Percentiles rank a stretch among this genome's conserved stretches.
Evolutionary conservation across 164 flowering plant genomes (phyloP).

Genomic region (Pachysandra terminalis): DNA sequence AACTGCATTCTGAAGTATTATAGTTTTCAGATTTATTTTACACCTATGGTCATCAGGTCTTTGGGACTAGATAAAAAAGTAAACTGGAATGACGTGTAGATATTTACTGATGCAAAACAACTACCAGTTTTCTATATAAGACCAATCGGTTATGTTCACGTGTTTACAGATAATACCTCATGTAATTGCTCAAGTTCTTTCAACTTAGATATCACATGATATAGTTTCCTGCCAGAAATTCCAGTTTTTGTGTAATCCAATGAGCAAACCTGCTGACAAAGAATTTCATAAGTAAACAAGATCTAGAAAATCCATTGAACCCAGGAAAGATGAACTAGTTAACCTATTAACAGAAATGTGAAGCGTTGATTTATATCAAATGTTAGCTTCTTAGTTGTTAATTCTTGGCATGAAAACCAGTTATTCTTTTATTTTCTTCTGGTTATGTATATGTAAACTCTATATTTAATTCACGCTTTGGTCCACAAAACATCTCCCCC

Average conservation of each 20-base stretch:
- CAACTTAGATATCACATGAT: conserved; percentile 14
- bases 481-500: too few relatives aligned
- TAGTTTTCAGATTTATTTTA: not conserved
- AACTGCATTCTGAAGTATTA: not conserved
- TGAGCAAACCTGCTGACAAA: conserved; percentile 20
- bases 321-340: too few relatives aligned
- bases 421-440: too few relatives aligned
- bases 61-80: not conserved
- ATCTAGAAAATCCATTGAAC: too few relatives aligned
- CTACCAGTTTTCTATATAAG: not conserved
- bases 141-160: not conserved
- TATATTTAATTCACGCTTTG: too few relatives aligned
- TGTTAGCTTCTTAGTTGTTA: too few relatives aligned
- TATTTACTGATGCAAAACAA: too few relatives aligned
- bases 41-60: not conserved
- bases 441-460: too few relatives aligned
- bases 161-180: conserved; percentile 16
- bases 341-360: too few relatives aligned
- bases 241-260: conserved; percentile 14
- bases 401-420: too few relatives aligned
- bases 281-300: not conserved
- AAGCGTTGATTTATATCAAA: too few relatives aligned
- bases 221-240: conserved; percentile 17
- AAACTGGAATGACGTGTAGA: not conserved
- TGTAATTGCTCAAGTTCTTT: conserved; percentile 22